Evolutionary conservation across 129 eudicot species (phyloP), one percentile per base, ranked within the genome.

Genomic region (Tagetes erecta): DNA sequence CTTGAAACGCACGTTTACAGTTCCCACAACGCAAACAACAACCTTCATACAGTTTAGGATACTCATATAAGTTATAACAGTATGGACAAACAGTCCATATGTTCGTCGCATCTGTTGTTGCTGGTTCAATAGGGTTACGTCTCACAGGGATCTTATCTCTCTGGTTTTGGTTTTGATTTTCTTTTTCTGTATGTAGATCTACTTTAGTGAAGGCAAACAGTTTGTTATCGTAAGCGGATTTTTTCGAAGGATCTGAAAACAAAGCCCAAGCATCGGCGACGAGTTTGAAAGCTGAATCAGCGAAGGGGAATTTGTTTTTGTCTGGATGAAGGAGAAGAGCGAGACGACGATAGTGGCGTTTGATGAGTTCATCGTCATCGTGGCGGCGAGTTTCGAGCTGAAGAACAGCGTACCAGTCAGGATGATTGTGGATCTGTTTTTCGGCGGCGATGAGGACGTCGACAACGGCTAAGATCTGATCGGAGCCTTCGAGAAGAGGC

Each of bases 71-170:
- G 30, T 87, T 73, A 71, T 84, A 88, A 76, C 98, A 93, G 72
- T 90, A 90, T 4, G 98, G 98, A 67, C 98, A 93, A 41, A 85
- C 82, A 10, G 92, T 93, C 98, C 98, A 93, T 57, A 90, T 86
- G 41, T 41, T 50, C 70, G 30, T 13, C 59, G 9, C 60, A 63
- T 57, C n/a, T 6, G 73, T 9, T 13, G 35, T 76, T 36, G 83
- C 75, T 47, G 34, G 64, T 56, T 66, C 68, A 6, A n/a, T 64
- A 30, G 70, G 74, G 82, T 82, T 39, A 82, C 65, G 66, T 47
- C 91, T 76, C 55, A 85, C 95, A 6, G 95, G 91, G 13, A 87
- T 57, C 80, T 90, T 90, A 36, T 80, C 80, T 31, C 67, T 76
- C 70, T 52, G 70, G 50, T 41, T 68, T 47, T 58, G 65, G n/a